phyloP scores from a whole-genome alignment of 352 stramenopile species.

The Elongisporangium prolatum region DNA sequence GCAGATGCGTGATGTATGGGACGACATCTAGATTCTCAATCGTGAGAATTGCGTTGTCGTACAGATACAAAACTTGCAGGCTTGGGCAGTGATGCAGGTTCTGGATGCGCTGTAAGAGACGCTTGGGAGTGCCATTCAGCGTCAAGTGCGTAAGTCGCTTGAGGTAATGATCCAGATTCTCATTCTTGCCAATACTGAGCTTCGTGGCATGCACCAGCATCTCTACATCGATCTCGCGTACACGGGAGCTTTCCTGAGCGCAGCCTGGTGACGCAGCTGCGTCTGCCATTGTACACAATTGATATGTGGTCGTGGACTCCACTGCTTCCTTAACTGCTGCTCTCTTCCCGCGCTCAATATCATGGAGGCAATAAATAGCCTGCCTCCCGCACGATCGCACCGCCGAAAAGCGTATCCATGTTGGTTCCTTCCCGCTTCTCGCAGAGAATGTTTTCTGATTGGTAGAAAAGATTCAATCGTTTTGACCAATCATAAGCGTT shows the following conservation, averaged over 20 bases:
- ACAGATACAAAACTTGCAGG: constrained; percentile 73
- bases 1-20: constrained; percentile 57
- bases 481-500: constrained; percentile 2
- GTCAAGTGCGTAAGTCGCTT: constrained; percentile 69
- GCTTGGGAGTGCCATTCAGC: constrained; percentile 39
- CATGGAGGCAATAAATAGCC: not conserved
- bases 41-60: constrained; percentile 60
- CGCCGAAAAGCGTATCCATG: not conserved
- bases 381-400: not conserved
- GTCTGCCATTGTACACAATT: not conserved
- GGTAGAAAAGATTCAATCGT: constrained; percentile 1
- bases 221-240: constrained; percentile 53
- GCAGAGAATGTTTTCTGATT: not conserved
- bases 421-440: not conserved
- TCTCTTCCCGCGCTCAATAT: not conserved
- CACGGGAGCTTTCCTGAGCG: constrained; percentile 6
- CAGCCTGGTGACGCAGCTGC: not conserved
- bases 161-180: constrained; percentile 63
- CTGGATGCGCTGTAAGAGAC: constrained; percentile 26
- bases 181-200: constrained; percentile 57
- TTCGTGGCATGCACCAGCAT: constrained; percentile 59
- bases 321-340: not conserved
- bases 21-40: constrained; percentile 51
- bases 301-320: not conserved
- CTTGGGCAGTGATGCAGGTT: constrained; percentile 60